These are phyloP conservation scores for Trichodelitschia bisporula DNA, from an alignment of 495 filamentous ascomycete species.

Conservation along the genomic window DNA sequence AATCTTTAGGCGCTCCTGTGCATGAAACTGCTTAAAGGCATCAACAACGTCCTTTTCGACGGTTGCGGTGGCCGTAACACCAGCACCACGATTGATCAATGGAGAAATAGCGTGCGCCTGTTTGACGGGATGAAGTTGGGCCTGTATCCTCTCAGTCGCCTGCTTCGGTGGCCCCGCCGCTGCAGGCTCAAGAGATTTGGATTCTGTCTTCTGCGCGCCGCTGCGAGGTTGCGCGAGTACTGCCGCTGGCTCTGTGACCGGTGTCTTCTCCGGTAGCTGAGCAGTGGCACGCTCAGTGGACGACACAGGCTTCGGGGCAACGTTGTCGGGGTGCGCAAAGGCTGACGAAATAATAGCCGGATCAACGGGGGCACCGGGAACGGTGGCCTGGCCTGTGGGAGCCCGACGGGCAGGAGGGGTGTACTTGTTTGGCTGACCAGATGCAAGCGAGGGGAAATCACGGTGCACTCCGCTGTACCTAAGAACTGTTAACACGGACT, in stretches of 20 bases:
- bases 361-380: conserved; percentile 48
- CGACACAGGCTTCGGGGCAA: too few relatives aligned
- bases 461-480: conserved; percentile 85
- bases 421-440: conserved; percentile 49
- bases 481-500: conserved; percentile 11
- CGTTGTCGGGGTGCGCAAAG: conserved; percentile 31
- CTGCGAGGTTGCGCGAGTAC: too few relatives aligned
- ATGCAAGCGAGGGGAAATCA: conserved; percentile 41
- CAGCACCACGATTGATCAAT: too few relatives aligned
- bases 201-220: too few relatives aligned
- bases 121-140: too few relatives aligned
- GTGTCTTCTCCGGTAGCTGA: too few relatives aligned
- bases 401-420: conserved; percentile 71
- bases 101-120: too few relatives aligned
- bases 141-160: too few relatives aligned
- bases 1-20: conserved; percentile 44
- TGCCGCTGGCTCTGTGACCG: too few relatives aligned
- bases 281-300: too few relatives aligned
- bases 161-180: too few relatives aligned
- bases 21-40: conserved; percentile 64
- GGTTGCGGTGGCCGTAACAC: conserved; percentile 46
- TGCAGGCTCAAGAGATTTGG: too few relatives aligned
- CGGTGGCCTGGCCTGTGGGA: conserved; percentile 44
- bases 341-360: conserved; percentile 64
- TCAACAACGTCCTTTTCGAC: conserved; percentile 56